Evolutionary conservation across 768 basidiomycete species (phyloP).

Genomic region (Russula compacta): DNA sequence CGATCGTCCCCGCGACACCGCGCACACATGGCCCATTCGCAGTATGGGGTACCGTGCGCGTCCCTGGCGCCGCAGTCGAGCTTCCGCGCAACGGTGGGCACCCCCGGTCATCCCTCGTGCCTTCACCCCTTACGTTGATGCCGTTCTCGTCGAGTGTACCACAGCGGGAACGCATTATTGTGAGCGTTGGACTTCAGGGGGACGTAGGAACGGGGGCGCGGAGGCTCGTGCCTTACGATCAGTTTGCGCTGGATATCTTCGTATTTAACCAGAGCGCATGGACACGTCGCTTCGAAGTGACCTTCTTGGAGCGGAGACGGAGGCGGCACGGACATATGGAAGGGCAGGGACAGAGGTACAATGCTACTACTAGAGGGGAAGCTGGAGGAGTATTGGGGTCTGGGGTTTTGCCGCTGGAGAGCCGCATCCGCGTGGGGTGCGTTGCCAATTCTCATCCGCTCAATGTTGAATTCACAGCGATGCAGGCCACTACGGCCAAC

Average conservation of each 20-base stretch:
- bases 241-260: conserved; percentile 78
- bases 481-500: conserved; percentile 67
- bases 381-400: conserved; percentile 24
- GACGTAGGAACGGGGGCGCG: conserved; percentile 22
- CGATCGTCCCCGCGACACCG: conserved; percentile 40
- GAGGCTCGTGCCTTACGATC: conserved; percentile 59
- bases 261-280: conserved; percentile 75
- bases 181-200: conserved; percentile 50
- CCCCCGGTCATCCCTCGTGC: conserved; percentile 33
- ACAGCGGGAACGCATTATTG: conserved; percentile 51
- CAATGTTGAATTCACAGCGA: neutral
- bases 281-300: conserved; percentile 71
- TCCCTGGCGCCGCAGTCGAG: conserved; percentile 53
- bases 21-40: conserved; percentile 48
- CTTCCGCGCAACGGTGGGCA: conserved; percentile 44
- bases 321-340: conserved; percentile 31
- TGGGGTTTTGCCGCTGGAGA: conserved; percentile 69
- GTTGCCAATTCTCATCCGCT: conserved; percentile 25
- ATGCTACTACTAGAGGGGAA: neutral
- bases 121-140: conserved; percentile 32
- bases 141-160: conserved; percentile 40
- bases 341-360: conserved; percentile 24
- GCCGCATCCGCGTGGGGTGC: conserved; percentile 71
- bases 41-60: conserved; percentile 36
- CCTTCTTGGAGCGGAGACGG: conserved; percentile 48